Evolutionary conservation across 257 asterid genomes (phyloP), one percentile per base, ranked within the genome.

Genomic region (Nicotiana attenuata): DNA sequence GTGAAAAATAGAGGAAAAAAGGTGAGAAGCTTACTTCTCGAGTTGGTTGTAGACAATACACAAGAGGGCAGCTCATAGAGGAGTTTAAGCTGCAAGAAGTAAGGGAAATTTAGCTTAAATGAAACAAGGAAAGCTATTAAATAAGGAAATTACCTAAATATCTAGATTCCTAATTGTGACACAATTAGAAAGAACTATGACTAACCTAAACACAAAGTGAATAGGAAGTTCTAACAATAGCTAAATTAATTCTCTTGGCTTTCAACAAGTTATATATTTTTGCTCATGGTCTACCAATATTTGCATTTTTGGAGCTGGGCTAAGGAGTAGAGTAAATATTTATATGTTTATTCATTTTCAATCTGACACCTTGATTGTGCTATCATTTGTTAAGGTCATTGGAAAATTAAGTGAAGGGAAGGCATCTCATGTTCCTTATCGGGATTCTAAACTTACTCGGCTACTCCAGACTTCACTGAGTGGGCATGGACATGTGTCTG

Each of bases 401-500:
- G 99, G 99, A 82, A 96, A 96, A 87, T 91, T 96, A 78, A 96
- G 99, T 90, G 99, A 96, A 86, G 99, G 99, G 78, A 96, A 90
- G 90, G 91, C 98, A 67, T 88, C 96, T 47, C 99, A 96, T 83
- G 97, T 96, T 89, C 99, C 99, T 57, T 96, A 90, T 82, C 91
- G 98, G 82, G 99, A 96, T 90, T 96, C 99, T 41, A 96, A 96
- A 88, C 98, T 96, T 76, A 96, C 99, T 55, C 95, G 99, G 68
- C 90, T 96, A 83, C 88, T 96, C 78, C 99, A 96, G 83, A 94
- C 99, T 82, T 96, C 99, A 20, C 88, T 96, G 63, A 92, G 99
- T 87, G 99, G 98, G 82, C 99, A 92, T 69, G 99, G 99, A 60
- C 98, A 94, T 90, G 98, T 96, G 84, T 96, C 99, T 82, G 99